Conservation (phyloP, 495 filamentous ascomycete species). For the Neurospora sp. region DNA sequence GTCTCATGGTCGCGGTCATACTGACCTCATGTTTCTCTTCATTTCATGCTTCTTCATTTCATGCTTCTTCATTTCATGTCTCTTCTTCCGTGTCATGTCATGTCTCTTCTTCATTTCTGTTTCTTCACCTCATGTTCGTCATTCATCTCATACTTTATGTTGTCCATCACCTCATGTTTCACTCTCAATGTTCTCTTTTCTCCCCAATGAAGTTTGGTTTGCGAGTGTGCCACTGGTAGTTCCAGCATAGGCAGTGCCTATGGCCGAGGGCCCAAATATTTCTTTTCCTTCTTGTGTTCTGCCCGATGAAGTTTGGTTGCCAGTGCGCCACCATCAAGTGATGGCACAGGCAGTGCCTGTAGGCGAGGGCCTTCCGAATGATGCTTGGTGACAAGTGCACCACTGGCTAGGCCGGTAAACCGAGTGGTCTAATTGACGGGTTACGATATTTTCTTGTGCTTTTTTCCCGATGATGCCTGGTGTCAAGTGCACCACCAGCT, state of each 20-base stretch:
- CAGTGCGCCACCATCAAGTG: background rate
- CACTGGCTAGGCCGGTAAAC: background rate
- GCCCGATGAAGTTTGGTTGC: background rate
- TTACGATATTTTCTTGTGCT: background rate
- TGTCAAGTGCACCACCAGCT: background rate
- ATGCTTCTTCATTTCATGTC: background rate
- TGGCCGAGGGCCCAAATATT: background rate
- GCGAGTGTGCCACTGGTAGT: background rate
- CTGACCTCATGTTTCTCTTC: background rate
- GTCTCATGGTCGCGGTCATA: background rate
- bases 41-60: background rate
- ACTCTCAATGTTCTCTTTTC: background rate
- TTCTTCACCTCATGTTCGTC: background rate
- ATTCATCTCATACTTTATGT: background rate
- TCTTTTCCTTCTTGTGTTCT: background rate
- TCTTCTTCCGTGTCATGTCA: too few species aligned
- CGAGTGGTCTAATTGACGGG: background rate
- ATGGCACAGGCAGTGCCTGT: background rate
- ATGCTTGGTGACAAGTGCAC: background rate
- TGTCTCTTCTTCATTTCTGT: background rate
- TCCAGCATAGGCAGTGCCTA: background rate
- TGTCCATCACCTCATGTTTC: background rate
- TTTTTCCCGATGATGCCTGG: background rate
- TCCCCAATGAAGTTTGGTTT: background rate
- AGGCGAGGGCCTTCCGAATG: background rate